These are phyloP conservation scores for Thalia dealbata DNA, from an alignment of 176 grass and related monocot genomes.

Conservation along the genomic window DNA sequence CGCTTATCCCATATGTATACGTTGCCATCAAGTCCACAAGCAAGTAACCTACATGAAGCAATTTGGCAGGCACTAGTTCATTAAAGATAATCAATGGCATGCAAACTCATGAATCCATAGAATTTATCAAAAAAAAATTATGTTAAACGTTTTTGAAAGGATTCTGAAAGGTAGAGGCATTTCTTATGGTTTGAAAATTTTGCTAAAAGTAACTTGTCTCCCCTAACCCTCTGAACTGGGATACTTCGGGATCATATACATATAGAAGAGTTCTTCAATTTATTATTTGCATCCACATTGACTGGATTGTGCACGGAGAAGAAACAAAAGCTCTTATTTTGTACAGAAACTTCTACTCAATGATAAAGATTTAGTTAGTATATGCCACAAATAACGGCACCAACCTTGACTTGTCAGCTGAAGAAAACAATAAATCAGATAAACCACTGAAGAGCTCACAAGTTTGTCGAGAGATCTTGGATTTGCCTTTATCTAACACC, in stretches of 20 bases:
- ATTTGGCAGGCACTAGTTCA: neutral
- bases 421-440: slow-evolving; percentile 70
- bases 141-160: neutral
- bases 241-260: neutral
- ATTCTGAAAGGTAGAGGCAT: neutral
- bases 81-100: neutral
- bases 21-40: slow-evolving; percentile 58
- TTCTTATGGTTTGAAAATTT: neutral
- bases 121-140: neutral
- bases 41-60: slow-evolving; percentile 57
- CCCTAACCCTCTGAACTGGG: neutral
- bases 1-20: slow-evolving; percentile 89
- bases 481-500: slow-evolving; percentile 66
- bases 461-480: slow-evolving; percentile 38
- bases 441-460: slow-evolving; percentile 32
- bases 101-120: neutral
- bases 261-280: neutral
- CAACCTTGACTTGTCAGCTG: slow-evolving; percentile 71
- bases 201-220: neutral
- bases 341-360: neutral
- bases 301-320: neutral
- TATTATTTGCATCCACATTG: neutral
- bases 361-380: neutral
- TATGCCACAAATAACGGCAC: neutral
- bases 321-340: neutral